A percentile compares a stretch with the other conserved stretches of the same genome.
Conservation (phyloP, 1,139 yeast species). For the Sugiyamaella xylanicola region DNA sequence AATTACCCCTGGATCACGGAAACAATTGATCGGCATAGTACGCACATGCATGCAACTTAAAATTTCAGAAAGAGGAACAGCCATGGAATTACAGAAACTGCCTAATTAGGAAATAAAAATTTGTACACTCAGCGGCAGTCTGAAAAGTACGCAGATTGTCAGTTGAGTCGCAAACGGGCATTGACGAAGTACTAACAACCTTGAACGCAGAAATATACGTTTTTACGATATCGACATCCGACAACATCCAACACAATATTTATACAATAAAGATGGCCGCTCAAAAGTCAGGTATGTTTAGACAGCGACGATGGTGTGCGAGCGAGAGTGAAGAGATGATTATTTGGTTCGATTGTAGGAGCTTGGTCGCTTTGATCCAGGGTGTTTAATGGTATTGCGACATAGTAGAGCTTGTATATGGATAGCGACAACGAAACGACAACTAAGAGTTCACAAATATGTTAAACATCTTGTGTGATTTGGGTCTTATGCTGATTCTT, state of each 20-base stretch:
- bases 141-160: neutral
- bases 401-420: too few species aligned
- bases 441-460: too few species aligned
- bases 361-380: neutral
- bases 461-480: too few species aligned
- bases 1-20: neutral
- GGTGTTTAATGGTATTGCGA: too few species aligned
- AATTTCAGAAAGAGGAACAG: constrained; percentile 1
- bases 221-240: constrained; percentile 30
- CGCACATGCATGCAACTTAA: constrained; percentile 14
- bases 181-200: constrained; percentile 2
- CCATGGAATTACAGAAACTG: constrained; percentile 1
- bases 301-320: neutral
- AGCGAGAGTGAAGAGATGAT: neutral
- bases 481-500: too few species aligned
- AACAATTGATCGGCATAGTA: neutral
- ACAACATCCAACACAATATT: constrained; percentile 30
- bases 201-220: constrained; percentile 10
- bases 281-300: constrained; percentile 47
- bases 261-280: constrained; percentile 44
- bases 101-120: constrained; percentile 19
- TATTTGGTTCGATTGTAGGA: neutral
- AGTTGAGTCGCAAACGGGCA: constrained; percentile 7
- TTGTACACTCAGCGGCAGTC: neutral
- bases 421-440: too few species aligned